These are phyloP conservation scores for Wakefieldia striispora DNA, from an alignment of 768 basidiomycete species.

Conservation along the genomic window DNA sequence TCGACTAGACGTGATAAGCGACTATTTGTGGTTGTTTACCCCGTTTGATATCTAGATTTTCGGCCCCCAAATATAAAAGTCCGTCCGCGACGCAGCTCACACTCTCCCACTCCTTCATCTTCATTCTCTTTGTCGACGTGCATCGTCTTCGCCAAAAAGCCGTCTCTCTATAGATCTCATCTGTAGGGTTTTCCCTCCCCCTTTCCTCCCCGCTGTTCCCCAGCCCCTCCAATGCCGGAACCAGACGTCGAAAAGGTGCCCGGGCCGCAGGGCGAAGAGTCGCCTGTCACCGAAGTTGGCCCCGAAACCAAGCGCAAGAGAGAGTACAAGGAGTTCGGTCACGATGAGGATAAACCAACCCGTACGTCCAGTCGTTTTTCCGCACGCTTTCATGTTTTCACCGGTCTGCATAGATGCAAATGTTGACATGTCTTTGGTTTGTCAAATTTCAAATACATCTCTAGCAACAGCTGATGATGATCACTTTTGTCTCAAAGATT, in stretches of 20 bases:
- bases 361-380: conserved; percentile 44
- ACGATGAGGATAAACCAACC: conserved; percentile 64
- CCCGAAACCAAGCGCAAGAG: conserved; percentile 55
- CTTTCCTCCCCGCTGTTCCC: not conserved
- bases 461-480: not conserved
- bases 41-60: conserved; percentile 24
- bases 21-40: conserved; percentile 25
- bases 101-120: conserved; percentile 34
- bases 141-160: conserved; percentile 9
- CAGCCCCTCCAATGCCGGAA: conserved; percentile 27
- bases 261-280: conserved; percentile 52
- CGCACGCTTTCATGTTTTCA: not conserved
- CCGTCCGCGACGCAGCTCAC: conserved; percentile 25
- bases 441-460: conserved; percentile 17
- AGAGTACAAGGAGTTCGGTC: conserved; percentile 85
- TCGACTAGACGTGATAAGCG: conserved; percentile 20
- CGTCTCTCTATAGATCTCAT: conserved; percentile 24
- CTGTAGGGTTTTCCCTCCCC: conserved; percentile 25
- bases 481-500: conserved; percentile 45
- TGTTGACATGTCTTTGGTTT: conserved; percentile 80
- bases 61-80: conserved; percentile 36
- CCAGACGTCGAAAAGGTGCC: conserved; percentile 65
- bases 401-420: conserved; percentile 61
- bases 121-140: conserved; percentile 10
- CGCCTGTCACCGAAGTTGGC: conserved; percentile 29